Base-by-base conservation (phyloP, 2,329 filamentous ascomycete species). In the Fusarium sp. region DNA sequence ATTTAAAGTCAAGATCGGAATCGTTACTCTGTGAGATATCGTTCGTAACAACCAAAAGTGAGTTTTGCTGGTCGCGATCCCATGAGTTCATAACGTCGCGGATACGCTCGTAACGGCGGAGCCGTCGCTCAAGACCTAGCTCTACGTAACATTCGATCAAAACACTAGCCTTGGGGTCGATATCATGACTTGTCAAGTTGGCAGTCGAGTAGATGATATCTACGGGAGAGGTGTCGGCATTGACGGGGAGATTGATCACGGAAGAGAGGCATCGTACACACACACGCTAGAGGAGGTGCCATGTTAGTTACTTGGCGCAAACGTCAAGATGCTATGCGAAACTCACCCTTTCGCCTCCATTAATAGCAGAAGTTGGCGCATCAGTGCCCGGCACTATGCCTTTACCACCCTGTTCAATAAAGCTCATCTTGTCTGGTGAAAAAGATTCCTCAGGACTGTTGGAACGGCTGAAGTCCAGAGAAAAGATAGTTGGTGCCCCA, bases 51-150 rank as follows among this genome's bases (percentile, higher is more conserved):
- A 98, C 85, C 20, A 92, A 81, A 16, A 98, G 84, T 10, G 87
- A 85, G 75, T 97, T 96, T 72, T 94, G 91, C 4, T 86, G 84
- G 78, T 97, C 94, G 45, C 86, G 85, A 65, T 97, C 93, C 95
- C 95, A 98, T 1, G 94, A 97, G 78, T 97, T 97, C 86, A 98
- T 88, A 24, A 97, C 88, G 75, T 97, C 93, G 64, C 93, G 89
- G 32, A 98, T 87, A 67, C 89, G 89, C 81, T 98, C 95, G 77
- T 97, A 98, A 41, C 90, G 90, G 43, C 95, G 91, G 27, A 98
- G 82, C 1, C 92, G 91, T 41, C 95, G 89, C 78, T 97, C 92
- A 3, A 98, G 84, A 30, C 93, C 93, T 2, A 96, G 86, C 46
- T 90, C 86, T 22, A 85, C 82, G 78, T 94, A 98, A 22, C 87